These are phyloP conservation scores for Yarrowia bubula DNA, from an alignment of 805 yeast genomes.

Conservation along the genomic window DNA sequence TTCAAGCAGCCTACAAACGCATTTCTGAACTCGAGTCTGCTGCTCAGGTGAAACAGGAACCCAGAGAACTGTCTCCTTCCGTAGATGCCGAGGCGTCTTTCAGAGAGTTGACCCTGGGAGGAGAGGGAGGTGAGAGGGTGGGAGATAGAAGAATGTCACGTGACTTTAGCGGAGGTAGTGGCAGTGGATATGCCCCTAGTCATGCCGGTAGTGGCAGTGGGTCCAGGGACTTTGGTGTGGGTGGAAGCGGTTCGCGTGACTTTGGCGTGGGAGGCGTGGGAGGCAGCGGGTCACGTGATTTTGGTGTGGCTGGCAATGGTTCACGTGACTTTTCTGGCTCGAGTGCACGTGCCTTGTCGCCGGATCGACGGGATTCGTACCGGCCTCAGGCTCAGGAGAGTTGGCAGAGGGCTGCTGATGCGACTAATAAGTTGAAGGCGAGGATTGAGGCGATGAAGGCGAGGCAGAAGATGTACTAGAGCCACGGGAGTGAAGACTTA, in stretches of 20 bases:
- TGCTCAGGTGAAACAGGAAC: neutral
- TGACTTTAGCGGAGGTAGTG: neutral
- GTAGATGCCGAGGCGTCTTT: slow-evolving; percentile 18
- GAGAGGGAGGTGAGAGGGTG: neutral
- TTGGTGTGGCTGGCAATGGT: neutral
- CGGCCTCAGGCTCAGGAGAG: slow-evolving; percentile 23
- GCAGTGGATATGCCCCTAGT: neutral
- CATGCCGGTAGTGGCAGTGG: neutral
- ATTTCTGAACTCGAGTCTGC: slow-evolving; percentile 45
- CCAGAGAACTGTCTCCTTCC: slow-evolving; percentile 3
- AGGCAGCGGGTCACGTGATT: neutral
- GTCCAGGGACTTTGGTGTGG: neutral
- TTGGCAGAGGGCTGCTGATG: slow-evolving; percentile 89
- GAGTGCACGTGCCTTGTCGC: neutral
- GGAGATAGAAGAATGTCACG: slow-evolving; percentile 1
- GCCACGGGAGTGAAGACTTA: too few relatives aligned
- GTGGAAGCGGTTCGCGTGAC: neutral
- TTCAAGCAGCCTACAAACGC: slow-evolving; percentile 55
- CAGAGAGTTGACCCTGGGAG: neutral
- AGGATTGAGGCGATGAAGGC: slow-evolving; percentile 89
- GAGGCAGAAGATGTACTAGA: slow-evolving; percentile 28
- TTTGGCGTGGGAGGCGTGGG: neutral
- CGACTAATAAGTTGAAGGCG: slow-evolving; percentile 79
- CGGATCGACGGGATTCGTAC: slow-evolving; percentile 16
- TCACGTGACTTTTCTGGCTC: neutral